Evolutionary conservation across 495 filamentous ascomycete species (phyloP).

Genomic region (Jackrogersella minutella): DNA sequence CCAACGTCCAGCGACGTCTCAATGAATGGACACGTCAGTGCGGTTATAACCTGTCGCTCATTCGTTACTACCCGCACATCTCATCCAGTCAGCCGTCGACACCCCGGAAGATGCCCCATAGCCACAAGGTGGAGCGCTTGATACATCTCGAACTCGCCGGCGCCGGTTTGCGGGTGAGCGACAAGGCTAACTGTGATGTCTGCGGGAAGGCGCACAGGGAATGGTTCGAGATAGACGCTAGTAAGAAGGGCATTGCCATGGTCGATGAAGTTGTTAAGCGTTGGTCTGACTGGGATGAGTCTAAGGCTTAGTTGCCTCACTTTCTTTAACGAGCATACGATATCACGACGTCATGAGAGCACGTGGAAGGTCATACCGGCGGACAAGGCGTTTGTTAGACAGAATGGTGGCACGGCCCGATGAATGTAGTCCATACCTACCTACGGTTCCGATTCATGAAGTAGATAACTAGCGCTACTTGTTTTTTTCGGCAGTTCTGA

Average conservation of each 20-base stretch:
- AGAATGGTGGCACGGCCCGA: conserved; percentile 16
- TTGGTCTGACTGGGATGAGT: conserved; percentile 83
- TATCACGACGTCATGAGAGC: conserved; percentile 22
- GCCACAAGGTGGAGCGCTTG: conserved; percentile 86
- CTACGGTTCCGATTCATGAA: conserved; percentile 6
- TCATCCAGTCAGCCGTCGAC: conserved; percentile 54
- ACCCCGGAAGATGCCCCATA: conserved; percentile 81
- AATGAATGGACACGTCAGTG: conserved; percentile 95
- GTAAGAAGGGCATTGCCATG: conserved; percentile 68
- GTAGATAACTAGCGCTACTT: background rate
- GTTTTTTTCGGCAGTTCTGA: conserved; percentile 20
- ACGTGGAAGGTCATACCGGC: background rate
- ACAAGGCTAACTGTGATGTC: conserved; percentile 66
- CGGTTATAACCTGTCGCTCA: conserved; percentile 81
- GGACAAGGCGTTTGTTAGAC: conserved; percentile 17
- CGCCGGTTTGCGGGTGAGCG: conserved; percentile 66
- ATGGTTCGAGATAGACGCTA: conserved; percentile 93
- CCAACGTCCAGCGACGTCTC: conserved; percentile 88
- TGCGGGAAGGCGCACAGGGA: conserved; percentile 92
- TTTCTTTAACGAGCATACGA: background rate
- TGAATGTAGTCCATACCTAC: conserved; percentile 14
- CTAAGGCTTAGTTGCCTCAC: conserved; percentile 2
- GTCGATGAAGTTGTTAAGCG: conserved; percentile 87
- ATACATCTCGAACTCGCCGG: conserved; percentile 89
- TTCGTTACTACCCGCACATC: conserved; percentile 91